These are phyloP conservation scores for Aspergillus homomorphus DNA, from an alignment of 495 filamentous ascomycete genomes.

Conservation along the genomic window DNA sequence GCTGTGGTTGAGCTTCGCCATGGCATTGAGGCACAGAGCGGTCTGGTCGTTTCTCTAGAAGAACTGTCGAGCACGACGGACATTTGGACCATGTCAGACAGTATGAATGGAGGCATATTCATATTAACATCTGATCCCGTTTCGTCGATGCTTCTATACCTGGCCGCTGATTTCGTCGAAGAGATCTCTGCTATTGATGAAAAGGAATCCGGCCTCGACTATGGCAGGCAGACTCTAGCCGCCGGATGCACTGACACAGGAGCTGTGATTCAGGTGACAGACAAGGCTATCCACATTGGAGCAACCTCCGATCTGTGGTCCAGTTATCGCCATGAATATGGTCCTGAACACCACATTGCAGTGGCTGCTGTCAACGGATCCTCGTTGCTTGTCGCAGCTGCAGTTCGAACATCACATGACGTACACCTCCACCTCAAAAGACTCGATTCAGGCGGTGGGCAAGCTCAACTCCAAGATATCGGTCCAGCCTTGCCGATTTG, in stretches of 20 bases:
- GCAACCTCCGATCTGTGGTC: slow-evolving; percentile 17
- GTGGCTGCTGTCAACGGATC: slow-evolving; percentile 31
- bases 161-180: slow-evolving; percentile 30
- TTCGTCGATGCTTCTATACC: slow-evolving; percentile 37
- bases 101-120: slow-evolving; percentile 35
- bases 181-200: slow-evolving; percentile 43
- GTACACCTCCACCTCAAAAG: slow-evolving; percentile 25
- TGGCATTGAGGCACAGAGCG: slow-evolving; percentile 67
- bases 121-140: slow-evolving; percentile 40
- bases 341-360: slow-evolving; percentile 18
- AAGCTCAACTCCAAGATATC: slow-evolving; percentile 18
- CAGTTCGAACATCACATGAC: slow-evolving; percentile 23
- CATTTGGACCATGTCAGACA: slow-evolving; percentile 52
- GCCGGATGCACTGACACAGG: slow-evolving; percentile 38
- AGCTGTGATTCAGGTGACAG: slow-evolving; percentile 56
- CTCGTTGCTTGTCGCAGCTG: slow-evolving; percentile 26
- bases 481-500: slow-evolving; percentile 20
- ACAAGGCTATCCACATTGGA: slow-evolving; percentile 43
- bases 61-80: slow-evolving; percentile 33
- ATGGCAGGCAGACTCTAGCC: slow-evolving; percentile 55
- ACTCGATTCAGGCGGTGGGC: slow-evolving; percentile 10
- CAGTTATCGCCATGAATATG: slow-evolving; percentile 22
- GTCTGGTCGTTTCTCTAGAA: slow-evolving; percentile 49
- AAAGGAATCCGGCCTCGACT: slow-evolving; percentile 44
- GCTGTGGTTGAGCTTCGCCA: slow-evolving; percentile 67